A percentile compares a stretch with the other conserved stretches of the same genome.
These are phyloP conservation scores for Paecilomyces niveus DNA, from an alignment of 2,329 filamentous ascomycete species.

Conservation along the genomic window DNA sequence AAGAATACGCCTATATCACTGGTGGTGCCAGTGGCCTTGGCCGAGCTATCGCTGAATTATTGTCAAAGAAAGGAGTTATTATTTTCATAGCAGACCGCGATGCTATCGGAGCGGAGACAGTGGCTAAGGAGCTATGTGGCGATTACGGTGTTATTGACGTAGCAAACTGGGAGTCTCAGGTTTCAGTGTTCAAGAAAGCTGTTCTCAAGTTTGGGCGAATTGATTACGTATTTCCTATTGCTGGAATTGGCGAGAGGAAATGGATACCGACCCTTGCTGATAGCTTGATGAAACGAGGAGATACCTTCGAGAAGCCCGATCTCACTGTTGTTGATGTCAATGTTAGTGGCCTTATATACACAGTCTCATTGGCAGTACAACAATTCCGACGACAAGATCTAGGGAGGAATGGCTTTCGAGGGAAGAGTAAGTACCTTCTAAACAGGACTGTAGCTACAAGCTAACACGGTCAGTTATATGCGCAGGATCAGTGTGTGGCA, in stretches of 20 bases:
- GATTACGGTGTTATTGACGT: too few species aligned
- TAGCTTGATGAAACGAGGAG: constrained; percentile 4
- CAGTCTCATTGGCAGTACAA: constrained; percentile 35
- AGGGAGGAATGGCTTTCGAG: constrained; percentile 24
- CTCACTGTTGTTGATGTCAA: constrained; percentile 33
- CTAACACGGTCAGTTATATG: constrained; percentile 7
- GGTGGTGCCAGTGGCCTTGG: constrained; percentile 16
- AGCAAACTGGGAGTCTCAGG: constrained; percentile 8
- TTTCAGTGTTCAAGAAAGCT: constrained; percentile 26
- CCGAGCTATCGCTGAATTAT: constrained; percentile 9
- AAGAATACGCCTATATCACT: constrained; percentile 10
- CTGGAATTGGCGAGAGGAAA: constrained; percentile 34
- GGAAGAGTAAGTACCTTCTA: constrained; percentile 26
- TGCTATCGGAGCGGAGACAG: neutral
- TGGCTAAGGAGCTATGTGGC: too few species aligned
- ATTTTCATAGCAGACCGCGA: constrained; percentile 12
- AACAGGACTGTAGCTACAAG: too few species aligned
- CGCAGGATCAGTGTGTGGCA: constrained; percentile 36
- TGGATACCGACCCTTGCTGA: constrained; percentile 17
- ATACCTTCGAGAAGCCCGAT: constrained; percentile 32
- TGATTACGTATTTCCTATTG: constrained; percentile 35
- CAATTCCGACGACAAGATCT: constrained; percentile 36
- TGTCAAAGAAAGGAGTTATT: constrained; percentile 13
- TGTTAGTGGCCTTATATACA: constrained; percentile 38
- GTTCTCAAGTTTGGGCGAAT: constrained; percentile 26